Percentiles rank a stretch among this genome's conserved stretches.
These are phyloP conservation scores for Stellera chamaejasme DNA, from an alignment of 345 rosid species.

Conservation along the genomic window DNA sequence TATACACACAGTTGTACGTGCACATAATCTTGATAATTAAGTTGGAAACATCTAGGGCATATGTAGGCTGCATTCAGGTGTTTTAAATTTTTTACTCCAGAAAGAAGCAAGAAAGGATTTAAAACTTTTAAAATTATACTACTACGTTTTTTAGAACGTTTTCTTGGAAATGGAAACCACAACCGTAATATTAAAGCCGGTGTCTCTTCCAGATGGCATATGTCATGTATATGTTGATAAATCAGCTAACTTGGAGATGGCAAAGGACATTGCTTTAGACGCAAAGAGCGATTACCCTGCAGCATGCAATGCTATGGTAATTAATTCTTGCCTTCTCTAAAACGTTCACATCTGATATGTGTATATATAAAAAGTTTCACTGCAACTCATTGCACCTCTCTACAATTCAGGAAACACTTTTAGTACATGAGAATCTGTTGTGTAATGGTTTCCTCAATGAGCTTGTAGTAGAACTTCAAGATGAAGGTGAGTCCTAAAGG, in stretches of 20 bases:
- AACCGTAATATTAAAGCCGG: neutral
- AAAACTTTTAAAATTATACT: no score
- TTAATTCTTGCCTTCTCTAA: neutral
- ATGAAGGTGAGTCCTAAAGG: constrained; percentile 19
- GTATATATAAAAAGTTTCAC: neutral
- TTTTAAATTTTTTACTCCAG: no score
- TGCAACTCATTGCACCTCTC: neutral
- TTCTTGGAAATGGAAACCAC: no score
- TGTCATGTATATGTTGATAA: constrained; percentile 68
- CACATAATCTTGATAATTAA: no score
- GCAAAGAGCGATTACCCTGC: constrained; percentile 75
- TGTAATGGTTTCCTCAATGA: constrained; percentile 10
- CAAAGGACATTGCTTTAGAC: constrained; percentile 49
- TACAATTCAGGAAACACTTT: constrained; percentile 25
- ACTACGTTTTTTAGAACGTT: no score
- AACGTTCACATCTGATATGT: neutral
- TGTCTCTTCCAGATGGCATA: constrained; percentile 48
- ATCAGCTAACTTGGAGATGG: constrained; percentile 54
- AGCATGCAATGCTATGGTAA: constrained; percentile 74
- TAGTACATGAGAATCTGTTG: constrained; percentile 23
- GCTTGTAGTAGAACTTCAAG: constrained; percentile 17
- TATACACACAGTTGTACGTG: no score
- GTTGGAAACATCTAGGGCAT: no score
- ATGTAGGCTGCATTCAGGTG: no score
- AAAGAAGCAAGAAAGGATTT: no score